These are phyloP conservation scores for Kwoniella mangroviensis DNA, from an alignment of 768 basidiomycete species.

Conservation along the genomic window DNA sequence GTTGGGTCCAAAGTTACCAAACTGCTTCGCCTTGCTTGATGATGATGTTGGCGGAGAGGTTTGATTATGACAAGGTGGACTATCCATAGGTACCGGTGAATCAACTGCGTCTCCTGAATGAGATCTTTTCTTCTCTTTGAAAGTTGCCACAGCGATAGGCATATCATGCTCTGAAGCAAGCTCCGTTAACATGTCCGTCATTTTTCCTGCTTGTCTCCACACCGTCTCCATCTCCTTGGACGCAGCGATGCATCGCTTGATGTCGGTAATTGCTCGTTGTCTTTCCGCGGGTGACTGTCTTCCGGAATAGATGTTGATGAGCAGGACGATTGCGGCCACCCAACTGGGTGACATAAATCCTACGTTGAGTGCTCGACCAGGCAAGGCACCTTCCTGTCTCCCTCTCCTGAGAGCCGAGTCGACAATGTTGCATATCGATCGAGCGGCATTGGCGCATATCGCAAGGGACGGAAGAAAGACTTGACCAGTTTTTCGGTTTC, in stretches of 20 bases:
- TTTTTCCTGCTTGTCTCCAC: constrained; percentile 55
- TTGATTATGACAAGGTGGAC: background rate
- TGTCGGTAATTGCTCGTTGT: constrained; percentile 65
- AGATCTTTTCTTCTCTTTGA: constrained; percentile 23
- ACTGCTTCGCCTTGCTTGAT: background rate
- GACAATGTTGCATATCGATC: constrained; percentile 73
- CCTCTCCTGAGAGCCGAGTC: constrained; percentile 65
- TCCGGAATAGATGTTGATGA: constrained; percentile 70
- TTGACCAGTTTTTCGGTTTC: constrained; percentile 28
- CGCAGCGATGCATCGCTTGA: constrained; percentile 66
- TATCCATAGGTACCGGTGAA: background rate
- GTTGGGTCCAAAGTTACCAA: background rate
- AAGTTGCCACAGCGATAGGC: constrained; percentile 5
- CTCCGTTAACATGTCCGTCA: constrained; percentile 47
- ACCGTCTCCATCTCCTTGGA: constrained; percentile 60
- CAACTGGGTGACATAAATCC: constrained; percentile 59
- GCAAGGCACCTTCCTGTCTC: constrained; percentile 57
- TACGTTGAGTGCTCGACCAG: constrained; percentile 53
- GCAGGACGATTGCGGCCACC: constrained; percentile 65
- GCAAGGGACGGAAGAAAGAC: constrained; percentile 69
- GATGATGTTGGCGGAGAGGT: background rate
- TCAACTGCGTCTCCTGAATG: background rate
- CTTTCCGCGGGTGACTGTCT: constrained; percentile 62
- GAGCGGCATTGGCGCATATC: constrained; percentile 80
- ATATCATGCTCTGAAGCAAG: constrained; percentile 31